Conservation (phyloP, 2,329 filamentous ascomycete genomes). For the Phyllosticta citriasiana region DNA sequence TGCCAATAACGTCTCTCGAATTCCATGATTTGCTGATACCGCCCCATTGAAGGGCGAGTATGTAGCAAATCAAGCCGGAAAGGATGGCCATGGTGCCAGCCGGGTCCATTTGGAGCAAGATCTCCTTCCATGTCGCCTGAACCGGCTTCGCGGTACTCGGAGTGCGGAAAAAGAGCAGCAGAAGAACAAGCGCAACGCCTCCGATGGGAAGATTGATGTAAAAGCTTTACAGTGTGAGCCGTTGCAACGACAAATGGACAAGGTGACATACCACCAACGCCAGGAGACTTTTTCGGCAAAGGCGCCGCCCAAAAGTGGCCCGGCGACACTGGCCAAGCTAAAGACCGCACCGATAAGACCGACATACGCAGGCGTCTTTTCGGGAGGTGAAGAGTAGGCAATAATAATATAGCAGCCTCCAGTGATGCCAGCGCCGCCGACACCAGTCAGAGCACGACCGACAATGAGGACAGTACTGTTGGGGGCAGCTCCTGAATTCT, state of each 20-base stretch:
- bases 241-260: background rate
- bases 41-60: slow-evolving; percentile 29
- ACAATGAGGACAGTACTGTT: slow-evolving; percentile 41
- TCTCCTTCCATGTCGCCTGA: background rate
- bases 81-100: slow-evolving; percentile 23
- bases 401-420: slow-evolving; percentile 18
- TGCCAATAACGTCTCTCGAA: slow-evolving; percentile 13
- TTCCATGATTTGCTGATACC: slow-evolving; percentile 16
- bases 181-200: slow-evolving; percentile 11
- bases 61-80: slow-evolving; percentile 22
- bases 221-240: slow-evolving; percentile 19
- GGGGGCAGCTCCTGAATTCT: slow-evolving; percentile 27
- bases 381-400: slow-evolving; percentile 4
- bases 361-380: background rate
- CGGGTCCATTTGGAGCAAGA: slow-evolving; percentile 17
- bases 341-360: slow-evolving; percentile 10
- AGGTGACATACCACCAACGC: slow-evolving; percentile 8
- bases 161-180: slow-evolving; percentile 19
- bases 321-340: slow-evolving; percentile 15
- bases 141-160: background rate
- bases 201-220: slow-evolving; percentile 16
- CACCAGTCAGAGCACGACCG: slow-evolving; percentile 41
- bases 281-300: slow-evolving; percentile 13
- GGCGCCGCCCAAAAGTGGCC: slow-evolving; percentile 14
- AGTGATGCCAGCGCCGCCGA: slow-evolving; percentile 42